Evolutionary conservation across 169 alveolate species (phyloP), one percentile per base, ranked within the genome.

Genomic region (Plasmodium malariae): DNA sequence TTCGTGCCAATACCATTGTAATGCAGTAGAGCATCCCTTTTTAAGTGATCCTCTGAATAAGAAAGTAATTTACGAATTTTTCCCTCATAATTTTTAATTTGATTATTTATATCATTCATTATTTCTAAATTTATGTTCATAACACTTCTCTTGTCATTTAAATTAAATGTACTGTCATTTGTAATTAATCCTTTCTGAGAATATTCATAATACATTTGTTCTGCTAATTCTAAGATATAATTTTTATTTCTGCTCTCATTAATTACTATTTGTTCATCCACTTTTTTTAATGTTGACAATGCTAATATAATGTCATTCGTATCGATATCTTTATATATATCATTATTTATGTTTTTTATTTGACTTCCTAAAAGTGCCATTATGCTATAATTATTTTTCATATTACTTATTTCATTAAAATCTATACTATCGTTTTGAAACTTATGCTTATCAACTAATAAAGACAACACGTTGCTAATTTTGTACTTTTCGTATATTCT

Each of bases 361-460:
- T 78, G 89, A 40, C 89, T 78, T 28, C 89, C 89, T 45, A 78
- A 63, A 37, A 78, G 71, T 5, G 89, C 89, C 89, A 78, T 78
- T 26, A 78, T 78, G 37, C 89, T 78, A 36, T 78, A 78, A 69
- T 78, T 78, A 69, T 78, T 78, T 57, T 78, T 78, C 19, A 55
- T 78, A 54, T 45, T 78, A 32, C 89, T 78, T 69, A 78, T 63
- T 63, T 78, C 89, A 37, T 78, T 24, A 55, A 78, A 62, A 28
- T 78, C 78, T 17, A 78, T 63, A 57, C 76, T 78, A 62, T 62
- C 74, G 45, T 78, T 78, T 78, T 78, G 89, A 65, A 78, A 54
- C 49, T 78, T 78, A 36, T 78, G 67, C 17, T 78, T 78, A 55
- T 78, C 89, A 28, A 78, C 89, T 34, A 78, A 49, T 45, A 68